Conservation (phyloP, 2,329 filamentous ascomycete genomes). For the Aspergillus floridensis region DNA sequence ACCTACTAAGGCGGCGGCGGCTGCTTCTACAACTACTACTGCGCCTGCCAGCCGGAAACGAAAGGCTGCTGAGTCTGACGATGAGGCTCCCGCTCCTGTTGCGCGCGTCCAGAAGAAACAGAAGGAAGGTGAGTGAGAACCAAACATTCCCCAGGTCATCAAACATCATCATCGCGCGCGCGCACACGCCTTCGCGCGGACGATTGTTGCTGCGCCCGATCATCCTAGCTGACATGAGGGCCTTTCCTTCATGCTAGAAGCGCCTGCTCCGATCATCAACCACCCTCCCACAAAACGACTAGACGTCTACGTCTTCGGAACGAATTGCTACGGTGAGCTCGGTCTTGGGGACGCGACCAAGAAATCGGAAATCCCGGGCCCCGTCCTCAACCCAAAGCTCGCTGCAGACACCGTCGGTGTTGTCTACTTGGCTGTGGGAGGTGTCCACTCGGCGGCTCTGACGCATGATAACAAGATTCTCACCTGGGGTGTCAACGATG, state of each 20-base stretch:
- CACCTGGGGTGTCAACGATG: slow-evolving; percentile 87
- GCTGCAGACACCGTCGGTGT: slow-evolving; percentile 52
- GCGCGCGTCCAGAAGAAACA: slow-evolving; percentile 9
- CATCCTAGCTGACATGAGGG: background rate
- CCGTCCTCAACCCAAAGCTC: slow-evolving; percentile 65
- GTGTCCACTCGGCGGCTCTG: slow-evolving; percentile 74
- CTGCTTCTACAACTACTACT: background rate
- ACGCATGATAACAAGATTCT: slow-evolving; percentile 76
- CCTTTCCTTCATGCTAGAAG: background rate
- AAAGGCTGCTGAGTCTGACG: slow-evolving; percentile 5
- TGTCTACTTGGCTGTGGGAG: slow-evolving; percentile 59
- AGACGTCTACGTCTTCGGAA: slow-evolving; percentile 75
- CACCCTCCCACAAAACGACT: slow-evolving; percentile 60
- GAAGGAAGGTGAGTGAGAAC: slow-evolving; percentile 5
- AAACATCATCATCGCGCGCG: no score
- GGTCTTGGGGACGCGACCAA: slow-evolving; percentile 66
- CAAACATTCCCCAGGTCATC: no score
- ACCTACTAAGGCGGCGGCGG: background rate
- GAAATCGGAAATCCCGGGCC: slow-evolving; percentile 67
- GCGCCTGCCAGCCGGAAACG: slow-evolving; percentile 4
- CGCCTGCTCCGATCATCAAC: slow-evolving; percentile 6
- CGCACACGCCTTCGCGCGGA: background rate
- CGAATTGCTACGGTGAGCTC: slow-evolving; percentile 72
- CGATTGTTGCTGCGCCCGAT: background rate
- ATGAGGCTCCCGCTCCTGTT: background rate